Conservation (phyloP, 331 rosid species). For the Dryas integrifolia region DNA sequence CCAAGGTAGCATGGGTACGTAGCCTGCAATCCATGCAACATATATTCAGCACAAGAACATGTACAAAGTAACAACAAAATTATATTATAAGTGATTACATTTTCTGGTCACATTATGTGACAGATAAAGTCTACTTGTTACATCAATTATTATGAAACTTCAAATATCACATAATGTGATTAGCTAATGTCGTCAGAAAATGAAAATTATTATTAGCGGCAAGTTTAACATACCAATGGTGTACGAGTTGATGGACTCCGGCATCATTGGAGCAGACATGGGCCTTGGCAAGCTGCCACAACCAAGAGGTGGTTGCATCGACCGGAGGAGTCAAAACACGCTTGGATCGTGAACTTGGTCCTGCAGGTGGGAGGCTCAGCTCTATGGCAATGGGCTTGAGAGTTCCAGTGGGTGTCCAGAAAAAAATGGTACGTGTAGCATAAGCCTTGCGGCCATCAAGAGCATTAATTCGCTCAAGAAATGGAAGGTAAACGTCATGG, state of each 20-base stretch:
- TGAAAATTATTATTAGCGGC: not conserved
- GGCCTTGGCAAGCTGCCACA: conserved; percentile 92
- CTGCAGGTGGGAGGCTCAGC: conserved; percentile 70
- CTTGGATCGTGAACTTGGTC: conserved; percentile 56
- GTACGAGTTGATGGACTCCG: conserved; percentile 92
- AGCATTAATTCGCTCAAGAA: conserved; percentile 71
- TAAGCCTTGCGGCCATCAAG: conserved; percentile 87
- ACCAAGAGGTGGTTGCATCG: conserved; percentile 81
- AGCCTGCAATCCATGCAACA: conserved; percentile 44
- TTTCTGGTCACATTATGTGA: no score
- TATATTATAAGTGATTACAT: no score
- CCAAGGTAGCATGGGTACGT: conserved; percentile 75
- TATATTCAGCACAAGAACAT: not conserved
- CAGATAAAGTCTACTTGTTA: no score
- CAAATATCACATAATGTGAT: not conserved
- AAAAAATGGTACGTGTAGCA: conserved; percentile 77
- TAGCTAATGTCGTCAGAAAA: not conserved
- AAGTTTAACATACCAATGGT: conserved; percentile 66
- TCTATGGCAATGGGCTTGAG: conserved; percentile 88
- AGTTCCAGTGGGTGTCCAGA: conserved; percentile 60
- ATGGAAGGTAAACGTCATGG: conserved; percentile 85
- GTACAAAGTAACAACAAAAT: not conserved
- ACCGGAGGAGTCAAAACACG: conserved; percentile 63
- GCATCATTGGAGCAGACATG: conserved; percentile 87
- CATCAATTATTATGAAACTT: not conserved